Evolutionary conservation across 192 early-diverging fungal genomes (phyloP).

Genomic region (Spizellomyces punctatus): DNA sequence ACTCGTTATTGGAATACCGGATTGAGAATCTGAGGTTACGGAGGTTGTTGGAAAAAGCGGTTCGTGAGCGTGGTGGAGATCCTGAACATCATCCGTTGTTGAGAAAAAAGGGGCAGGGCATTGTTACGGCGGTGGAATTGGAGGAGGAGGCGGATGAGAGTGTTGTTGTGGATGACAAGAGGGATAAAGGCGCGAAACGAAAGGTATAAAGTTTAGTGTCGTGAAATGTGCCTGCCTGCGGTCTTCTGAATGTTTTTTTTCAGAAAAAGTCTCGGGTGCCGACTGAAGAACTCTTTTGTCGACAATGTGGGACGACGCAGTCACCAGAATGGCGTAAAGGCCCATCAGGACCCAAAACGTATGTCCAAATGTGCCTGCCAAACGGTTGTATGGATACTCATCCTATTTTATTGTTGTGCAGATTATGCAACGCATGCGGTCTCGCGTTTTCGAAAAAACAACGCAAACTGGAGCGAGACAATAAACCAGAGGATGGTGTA

Average conservation of each 20-base stretch:
- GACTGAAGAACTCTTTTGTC: slow-evolving; percentile 48
- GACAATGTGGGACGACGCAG: slow-evolving; percentile 50
- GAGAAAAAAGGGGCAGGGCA: neutral
- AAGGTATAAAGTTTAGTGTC: neutral
- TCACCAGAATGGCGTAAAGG: slow-evolving; percentile 56
- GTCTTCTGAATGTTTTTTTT: too few species aligned
- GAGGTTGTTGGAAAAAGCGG: slow-evolving; percentile 26
- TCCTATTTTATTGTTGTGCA: slow-evolving; percentile 7
- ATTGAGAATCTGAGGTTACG: slow-evolving; percentile 43
- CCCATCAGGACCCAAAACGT: slow-evolving; percentile 54
- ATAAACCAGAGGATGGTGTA: too few species aligned
- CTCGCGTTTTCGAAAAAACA: slow-evolving; percentile 51
- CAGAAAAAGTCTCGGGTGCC: neutral
- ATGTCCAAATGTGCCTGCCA: slow-evolving; percentile 1
- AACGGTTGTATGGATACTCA: neutral
- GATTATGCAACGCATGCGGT: slow-evolving; percentile 55
- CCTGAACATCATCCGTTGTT: slow-evolving; percentile 33
- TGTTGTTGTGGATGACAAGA: slow-evolving; percentile 4
- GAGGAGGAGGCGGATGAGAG: neutral
- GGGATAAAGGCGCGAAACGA: neutral
- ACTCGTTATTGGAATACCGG: slow-evolving; percentile 41
- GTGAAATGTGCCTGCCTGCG: too few species aligned
- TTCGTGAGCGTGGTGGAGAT: slow-evolving; percentile 32
- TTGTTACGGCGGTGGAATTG: slow-evolving; percentile 11
- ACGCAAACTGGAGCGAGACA: slow-evolving; percentile 14